Evolutionary conservation across 176 grass and related monocot genomes (phyloP).

Genomic region (Chloris gayana): DNA sequence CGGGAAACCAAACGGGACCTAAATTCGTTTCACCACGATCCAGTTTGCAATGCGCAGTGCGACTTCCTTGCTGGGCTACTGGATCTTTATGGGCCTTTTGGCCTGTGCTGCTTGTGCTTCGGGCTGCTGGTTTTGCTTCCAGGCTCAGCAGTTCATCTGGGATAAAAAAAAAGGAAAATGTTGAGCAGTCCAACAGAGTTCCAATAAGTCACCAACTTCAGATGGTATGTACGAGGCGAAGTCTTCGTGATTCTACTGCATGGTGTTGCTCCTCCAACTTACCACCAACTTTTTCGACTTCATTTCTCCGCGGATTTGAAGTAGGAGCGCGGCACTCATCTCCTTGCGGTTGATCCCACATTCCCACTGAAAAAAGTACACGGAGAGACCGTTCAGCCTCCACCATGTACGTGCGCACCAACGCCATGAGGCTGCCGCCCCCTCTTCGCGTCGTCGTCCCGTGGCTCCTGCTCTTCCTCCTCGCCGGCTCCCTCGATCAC

Average conservation of each 20-base stretch:
- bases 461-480: not conserved
- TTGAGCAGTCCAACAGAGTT: no score
- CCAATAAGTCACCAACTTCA: no score
- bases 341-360: not conserved
- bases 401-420: not conserved
- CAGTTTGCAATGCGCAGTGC: no score
- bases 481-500: not conserved
- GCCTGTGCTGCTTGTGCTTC: no score
- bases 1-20: no score
- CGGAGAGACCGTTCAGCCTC: not conserved
- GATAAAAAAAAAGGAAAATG: no score
- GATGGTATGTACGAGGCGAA: not conserved
- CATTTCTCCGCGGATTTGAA: slow-evolving; percentile 1
- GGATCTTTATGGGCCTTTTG: no score
- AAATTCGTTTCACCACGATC: no score
- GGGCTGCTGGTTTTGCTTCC: no score
- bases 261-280: not conserved
- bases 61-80: no score
- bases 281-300: slow-evolving; percentile 23
- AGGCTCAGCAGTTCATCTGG: no score
- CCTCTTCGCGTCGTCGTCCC: not conserved
- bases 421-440: not conserved
- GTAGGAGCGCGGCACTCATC: slow-evolving; percentile 26
- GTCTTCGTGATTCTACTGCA: slow-evolving; percentile 1
- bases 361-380: no score